Evolutionary conservation across 2,329 filamentous ascomycete species (phyloP).

Genomic region (Ophiognomonia clavigignenti-juglandacearum): DNA sequence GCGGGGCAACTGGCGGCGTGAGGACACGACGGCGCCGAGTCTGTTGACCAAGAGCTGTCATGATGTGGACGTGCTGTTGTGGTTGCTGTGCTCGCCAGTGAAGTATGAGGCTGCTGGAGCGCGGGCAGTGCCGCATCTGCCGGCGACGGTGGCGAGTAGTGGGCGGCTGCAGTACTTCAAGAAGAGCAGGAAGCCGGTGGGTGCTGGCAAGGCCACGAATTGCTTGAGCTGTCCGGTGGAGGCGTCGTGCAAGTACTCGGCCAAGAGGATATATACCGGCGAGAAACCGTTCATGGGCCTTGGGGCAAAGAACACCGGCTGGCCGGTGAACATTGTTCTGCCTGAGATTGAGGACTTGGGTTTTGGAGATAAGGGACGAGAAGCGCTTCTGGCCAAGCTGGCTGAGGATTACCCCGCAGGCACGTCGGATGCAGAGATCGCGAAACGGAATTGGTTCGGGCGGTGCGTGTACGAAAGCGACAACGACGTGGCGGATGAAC

Average conservation of each 20-base stretch:
- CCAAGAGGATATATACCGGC: constrained; percentile 76
- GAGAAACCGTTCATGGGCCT: constrained; percentile 51
- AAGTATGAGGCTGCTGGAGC: constrained; percentile 34
- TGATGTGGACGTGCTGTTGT: constrained; percentile 88
- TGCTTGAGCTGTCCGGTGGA: constrained; percentile 78
- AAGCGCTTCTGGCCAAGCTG: constrained; percentile 31
- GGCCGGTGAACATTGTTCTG: constrained; percentile 86
- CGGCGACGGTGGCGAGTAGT: constrained; percentile 67
- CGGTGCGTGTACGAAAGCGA: constrained; percentile 93
- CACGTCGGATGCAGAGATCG: constrained; percentile 42
- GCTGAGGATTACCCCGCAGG: constrained; percentile 48
- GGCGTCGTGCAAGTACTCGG: constrained; percentile 75
- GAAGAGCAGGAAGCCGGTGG: constrained; percentile 66
- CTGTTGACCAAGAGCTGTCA: constrained; percentile 94
- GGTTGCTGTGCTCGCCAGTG: constrained; percentile 76
- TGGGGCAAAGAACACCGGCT: constrained; percentile 60
- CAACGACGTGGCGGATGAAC: constrained; percentile 92
- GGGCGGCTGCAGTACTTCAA: constrained; percentile 78
- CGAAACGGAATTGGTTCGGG: constrained; percentile 71
- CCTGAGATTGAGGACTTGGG: constrained; percentile 79
- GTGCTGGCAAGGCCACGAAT: constrained; percentile 75
- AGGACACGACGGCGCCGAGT: constrained; percentile 70
- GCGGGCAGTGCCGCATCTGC: constrained; percentile 59
- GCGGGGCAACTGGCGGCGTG: constrained; percentile 87
- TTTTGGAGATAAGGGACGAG: constrained; percentile 43